phyloP scores from a whole-genome alignment of 106 monocot genomes.

The Chionographis japonica region DNA sequence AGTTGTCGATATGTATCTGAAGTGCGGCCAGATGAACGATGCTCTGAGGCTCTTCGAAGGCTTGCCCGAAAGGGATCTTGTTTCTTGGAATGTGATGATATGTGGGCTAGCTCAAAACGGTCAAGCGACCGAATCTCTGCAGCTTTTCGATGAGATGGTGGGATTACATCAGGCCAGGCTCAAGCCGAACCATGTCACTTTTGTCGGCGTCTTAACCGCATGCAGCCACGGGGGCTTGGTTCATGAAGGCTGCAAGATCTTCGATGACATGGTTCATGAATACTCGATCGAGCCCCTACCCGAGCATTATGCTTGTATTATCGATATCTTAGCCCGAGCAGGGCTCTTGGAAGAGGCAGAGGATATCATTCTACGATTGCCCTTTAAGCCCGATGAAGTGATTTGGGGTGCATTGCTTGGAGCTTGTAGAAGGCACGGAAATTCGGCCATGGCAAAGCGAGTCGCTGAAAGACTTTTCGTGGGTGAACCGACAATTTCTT shows the following conservation, averaged over 20 bases:
- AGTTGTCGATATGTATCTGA: constrained; percentile 19
- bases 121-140: constrained; percentile 9
- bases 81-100: constrained; percentile 34
- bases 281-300: constrained; percentile 19
- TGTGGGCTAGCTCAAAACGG: constrained; percentile 36
- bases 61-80: constrained; percentile 18
- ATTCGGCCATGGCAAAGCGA: constrained; percentile 12
- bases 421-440: constrained; percentile 19
- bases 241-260: constrained; percentile 11
- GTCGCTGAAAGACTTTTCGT: not conserved
- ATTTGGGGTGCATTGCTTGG: constrained; percentile 13
- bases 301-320: constrained; percentile 30
- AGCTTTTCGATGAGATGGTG: constrained; percentile 25
- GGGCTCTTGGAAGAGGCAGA: constrained; percentile 25
- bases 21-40: constrained; percentile 19
- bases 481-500: constrained; percentile 10
- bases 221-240: constrained; percentile 28
- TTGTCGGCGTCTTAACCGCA: constrained; percentile 19
- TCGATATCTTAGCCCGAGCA: constrained; percentile 17
- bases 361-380: constrained; percentile 4
- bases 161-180: not conserved
- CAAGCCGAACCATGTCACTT: constrained; percentile 15
- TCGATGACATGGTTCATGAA: constrained; percentile 16
- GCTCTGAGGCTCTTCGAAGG: constrained; percentile 14
- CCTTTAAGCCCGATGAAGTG: constrained; percentile 15